Conservation (phyloP, 2,329 filamentous ascomycete species). For the Aspergillus chevalieri region DNA sequence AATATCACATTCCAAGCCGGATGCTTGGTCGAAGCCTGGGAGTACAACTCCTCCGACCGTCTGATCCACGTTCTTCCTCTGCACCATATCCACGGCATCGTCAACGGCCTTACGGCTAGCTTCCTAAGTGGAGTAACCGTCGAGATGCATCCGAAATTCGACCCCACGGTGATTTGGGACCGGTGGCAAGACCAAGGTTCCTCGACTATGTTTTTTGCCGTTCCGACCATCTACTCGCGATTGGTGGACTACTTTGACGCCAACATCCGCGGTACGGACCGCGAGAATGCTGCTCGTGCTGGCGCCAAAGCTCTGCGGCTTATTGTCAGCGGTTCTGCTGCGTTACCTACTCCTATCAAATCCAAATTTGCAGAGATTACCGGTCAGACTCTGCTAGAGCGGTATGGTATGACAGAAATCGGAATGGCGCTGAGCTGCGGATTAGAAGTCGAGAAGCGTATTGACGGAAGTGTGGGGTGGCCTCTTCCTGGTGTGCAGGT, state of each 20-base stretch:
- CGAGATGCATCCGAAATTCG: slow-evolving; percentile 45
- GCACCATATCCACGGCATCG: slow-evolving; percentile 47
- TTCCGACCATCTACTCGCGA: slow-evolving; percentile 48
- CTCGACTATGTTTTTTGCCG: slow-evolving; percentile 46
- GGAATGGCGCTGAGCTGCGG: slow-evolving; percentile 44
- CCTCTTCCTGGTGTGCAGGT: slow-evolving; percentile 44
- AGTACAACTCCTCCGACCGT: slow-evolving; percentile 33
- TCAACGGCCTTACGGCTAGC: slow-evolving; percentile 45
- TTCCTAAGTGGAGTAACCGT: slow-evolving; percentile 42
- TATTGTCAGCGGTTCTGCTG: slow-evolving; percentile 38
- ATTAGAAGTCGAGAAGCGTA: slow-evolving; percentile 32
- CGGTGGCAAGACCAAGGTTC: slow-evolving; percentile 38
- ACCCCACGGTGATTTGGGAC: slow-evolving; percentile 41
- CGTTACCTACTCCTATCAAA: slow-evolving; percentile 38
- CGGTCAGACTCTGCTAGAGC: slow-evolving; percentile 39
- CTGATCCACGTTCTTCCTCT: slow-evolving; percentile 47
- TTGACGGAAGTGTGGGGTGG: slow-evolving; percentile 47
- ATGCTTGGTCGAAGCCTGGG: slow-evolving; percentile 26
- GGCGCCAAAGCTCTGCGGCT: slow-evolving; percentile 33
- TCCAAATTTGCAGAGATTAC: slow-evolving; percentile 36
- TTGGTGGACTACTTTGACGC: slow-evolving; percentile 42
- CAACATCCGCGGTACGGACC: slow-evolving; percentile 30
- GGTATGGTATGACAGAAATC: slow-evolving; percentile 49
- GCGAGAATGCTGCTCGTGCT: slow-evolving; percentile 25
- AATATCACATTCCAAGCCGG: slow-evolving; percentile 31